Percentiles rank a stretch among this genome's conserved stretches.
phyloP scores from a whole-genome alignment of 192 early-diverging fungal species.

The Haplosporangium gracile region DNA sequence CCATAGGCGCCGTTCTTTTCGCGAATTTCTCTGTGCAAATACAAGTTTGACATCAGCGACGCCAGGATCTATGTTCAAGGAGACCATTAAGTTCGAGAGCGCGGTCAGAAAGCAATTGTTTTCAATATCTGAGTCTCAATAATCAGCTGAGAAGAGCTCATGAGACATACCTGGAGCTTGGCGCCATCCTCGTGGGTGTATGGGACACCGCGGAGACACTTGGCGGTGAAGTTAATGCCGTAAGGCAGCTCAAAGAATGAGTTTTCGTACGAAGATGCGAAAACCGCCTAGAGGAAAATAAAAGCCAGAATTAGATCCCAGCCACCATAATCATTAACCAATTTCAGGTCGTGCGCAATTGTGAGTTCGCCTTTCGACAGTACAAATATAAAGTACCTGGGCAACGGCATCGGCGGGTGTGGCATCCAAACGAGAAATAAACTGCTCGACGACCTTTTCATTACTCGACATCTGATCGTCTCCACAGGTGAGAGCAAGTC shows the following conservation, averaged over 20 bases:
- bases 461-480: conserved; percentile 63
- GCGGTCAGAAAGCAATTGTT: too few relatives aligned
- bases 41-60: conserved; percentile 87
- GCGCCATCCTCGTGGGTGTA: conserved; percentile 87
- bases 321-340: background rate
- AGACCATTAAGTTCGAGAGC: background rate
- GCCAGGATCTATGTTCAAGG: conserved; percentile 69
- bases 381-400: conserved; percentile 25
- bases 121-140: too few relatives aligned
- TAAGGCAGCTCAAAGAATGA: conserved; percentile 89
- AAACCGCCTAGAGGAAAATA: conserved; percentile 46
- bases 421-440: conserved; percentile 57
- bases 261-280: conserved; percentile 65
- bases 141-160: background rate
- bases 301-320: background rate
- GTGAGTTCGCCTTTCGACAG: background rate
- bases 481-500: conserved; percentile 67
- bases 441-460: conserved; percentile 55
- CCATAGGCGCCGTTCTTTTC: conserved; percentile 98
- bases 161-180: conserved; percentile 72
- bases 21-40: conserved; percentile 96
- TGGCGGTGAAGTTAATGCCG: conserved; percentile 87
- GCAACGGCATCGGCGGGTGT: conserved; percentile 1
- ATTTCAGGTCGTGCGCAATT: background rate
- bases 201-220: conserved; percentile 82